Conservation (phyloP, 2,329 filamentous ascomycete genomes). For the Trichoderma lentiforme region DNA sequence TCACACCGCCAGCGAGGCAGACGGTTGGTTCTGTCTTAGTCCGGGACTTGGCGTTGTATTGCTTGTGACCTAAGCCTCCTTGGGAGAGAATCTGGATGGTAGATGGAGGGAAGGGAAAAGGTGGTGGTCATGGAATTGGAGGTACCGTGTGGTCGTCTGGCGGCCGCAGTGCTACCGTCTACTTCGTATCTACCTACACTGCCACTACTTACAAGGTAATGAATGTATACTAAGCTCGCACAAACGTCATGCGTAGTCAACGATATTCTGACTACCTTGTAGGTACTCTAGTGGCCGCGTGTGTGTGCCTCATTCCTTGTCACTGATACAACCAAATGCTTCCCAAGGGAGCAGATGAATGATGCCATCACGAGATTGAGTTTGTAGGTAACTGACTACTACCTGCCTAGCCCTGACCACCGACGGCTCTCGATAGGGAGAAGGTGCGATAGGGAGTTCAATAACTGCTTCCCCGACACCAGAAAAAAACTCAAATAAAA, state of each 20-base stretch:
- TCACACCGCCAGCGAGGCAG: constrained; percentile 10
- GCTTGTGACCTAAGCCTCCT: background rate
- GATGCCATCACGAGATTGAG: constrained; percentile 1
- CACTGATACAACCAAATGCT: background rate
- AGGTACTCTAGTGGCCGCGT: background rate
- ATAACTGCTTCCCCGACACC: background rate
- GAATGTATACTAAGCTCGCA: background rate
- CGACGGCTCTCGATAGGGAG: background rate
- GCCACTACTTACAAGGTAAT: too few species aligned
- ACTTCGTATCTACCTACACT: background rate
- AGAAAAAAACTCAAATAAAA: background rate
- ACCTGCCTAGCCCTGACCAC: background rate
- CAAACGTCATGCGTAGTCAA: background rate
- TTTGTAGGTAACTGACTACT: background rate
- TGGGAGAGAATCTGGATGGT: background rate
- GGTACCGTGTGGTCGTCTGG: background rate
- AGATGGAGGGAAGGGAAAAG: background rate
- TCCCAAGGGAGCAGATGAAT: background rate
- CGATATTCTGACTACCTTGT: background rate
- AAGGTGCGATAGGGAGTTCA: background rate
- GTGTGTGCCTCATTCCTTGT: background rate
- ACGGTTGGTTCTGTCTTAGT: background rate
- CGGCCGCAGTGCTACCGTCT: background rate
- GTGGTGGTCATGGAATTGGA: background rate
- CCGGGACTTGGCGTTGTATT: constrained; percentile 5